Evolutionary conservation across 83 land plant genomes (phyloP), one percentile per base, ranked within the genome.

Genomic region (Picea abies): DNA sequence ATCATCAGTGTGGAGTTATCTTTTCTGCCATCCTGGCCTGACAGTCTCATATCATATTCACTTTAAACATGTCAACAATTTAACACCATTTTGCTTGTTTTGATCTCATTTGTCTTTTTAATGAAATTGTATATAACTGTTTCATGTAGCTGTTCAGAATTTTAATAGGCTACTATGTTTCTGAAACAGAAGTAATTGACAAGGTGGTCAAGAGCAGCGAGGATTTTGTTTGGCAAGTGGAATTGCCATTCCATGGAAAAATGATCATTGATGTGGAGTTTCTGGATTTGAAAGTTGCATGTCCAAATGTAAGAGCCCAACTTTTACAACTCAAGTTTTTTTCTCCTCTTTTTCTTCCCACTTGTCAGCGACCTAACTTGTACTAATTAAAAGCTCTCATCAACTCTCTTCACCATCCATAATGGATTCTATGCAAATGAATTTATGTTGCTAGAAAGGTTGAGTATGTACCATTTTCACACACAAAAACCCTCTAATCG

Each of bases 181-280:
- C 10, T 17, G 63, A 47, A 62, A 29, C 65, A 89, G 92, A 87
- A 84, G 81, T 95, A 47, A 89, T n/a, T 85, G 94, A 95, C 86
- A 95, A 86, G 87, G 84, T 86, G 80, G 85, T 95, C 12, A 93
- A 89, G 80, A 92, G 60, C 81, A 89, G 80, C 83, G 95, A 94
- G 64, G 94, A 94, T 83, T 94, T 94, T 83, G 92, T 93, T 26
- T 96, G 98, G 98, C 86, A 88, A 22, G 79, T 96, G 44, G 96
- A 95, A 69, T 83, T 84, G 68, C 86, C 90, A 6, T 77, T 92
- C 75, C 83, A 89, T 75, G 96, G 95, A 25, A 96, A 88, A 80
- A 85, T 94, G 67, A 79, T 96, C 75, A 87, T 96, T 47, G 98
- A 96, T 81, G 93, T 94, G 37, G 98, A 96, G 79, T 96, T 96